phyloP scores from a whole-genome alignment of 768 basidiomycete genomes.

The Dioszegia crocea region DNA sequence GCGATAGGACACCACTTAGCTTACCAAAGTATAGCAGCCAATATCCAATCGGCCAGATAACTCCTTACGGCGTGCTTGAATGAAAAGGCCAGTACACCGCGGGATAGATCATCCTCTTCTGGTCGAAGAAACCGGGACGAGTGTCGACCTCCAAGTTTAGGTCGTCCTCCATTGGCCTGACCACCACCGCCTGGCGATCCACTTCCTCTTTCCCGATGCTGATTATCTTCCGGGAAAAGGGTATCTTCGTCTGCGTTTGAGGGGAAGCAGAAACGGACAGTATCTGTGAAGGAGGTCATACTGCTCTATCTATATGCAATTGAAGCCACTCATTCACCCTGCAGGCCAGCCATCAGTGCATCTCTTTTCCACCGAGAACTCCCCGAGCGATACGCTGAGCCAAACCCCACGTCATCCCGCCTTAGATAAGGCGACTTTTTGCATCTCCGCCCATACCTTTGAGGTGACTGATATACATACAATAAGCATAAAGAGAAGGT shows the following conservation, averaged over 20 bases:
- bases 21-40: slow-evolving; percentile 43
- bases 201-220: too few species aligned
- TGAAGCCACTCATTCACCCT: too few species aligned
- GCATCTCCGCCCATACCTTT: too few species aligned
- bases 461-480: not conserved
- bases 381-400: not conserved
- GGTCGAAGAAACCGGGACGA: slow-evolving; percentile 3
- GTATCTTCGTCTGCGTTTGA: slow-evolving; percentile 3
- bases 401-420: not conserved
- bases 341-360: too few species aligned
- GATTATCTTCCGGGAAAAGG: slow-evolving; percentile 13
- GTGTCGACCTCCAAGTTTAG: not conserved
- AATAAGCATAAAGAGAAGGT: not conserved
- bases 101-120: slow-evolving; percentile 14
- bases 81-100: slow-evolving; percentile 19
- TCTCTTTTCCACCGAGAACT: not conserved
- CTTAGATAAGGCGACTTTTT: too few species aligned
- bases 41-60: slow-evolving; percentile 44
- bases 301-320: too few species aligned
- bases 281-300: slow-evolving; percentile 33
- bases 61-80: slow-evolving; percentile 28
- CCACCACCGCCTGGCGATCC: not conserved
- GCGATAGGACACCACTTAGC: not conserved
- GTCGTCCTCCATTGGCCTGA: not conserved
- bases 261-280: slow-evolving; percentile 42